Evolutionary conservation across 306 rosid species (phyloP), one percentile per base, ranked within the genome.

Genomic region (Luffa acutangula): DNA sequence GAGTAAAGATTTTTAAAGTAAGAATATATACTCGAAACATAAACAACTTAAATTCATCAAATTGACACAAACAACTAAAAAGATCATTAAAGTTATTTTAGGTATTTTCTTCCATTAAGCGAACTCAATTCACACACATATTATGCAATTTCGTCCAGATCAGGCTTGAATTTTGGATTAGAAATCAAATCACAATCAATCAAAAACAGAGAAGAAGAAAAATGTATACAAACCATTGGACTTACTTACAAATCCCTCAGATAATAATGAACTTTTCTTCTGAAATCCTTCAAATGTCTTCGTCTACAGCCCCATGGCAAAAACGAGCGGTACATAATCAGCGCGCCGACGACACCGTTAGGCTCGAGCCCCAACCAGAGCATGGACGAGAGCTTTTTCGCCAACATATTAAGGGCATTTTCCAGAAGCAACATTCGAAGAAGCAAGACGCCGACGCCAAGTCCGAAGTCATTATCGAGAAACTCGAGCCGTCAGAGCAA

Each of bases 391-490:
- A 80, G 76, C 37, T 65, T 84, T 42, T 83, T 83, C 75, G 80
- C 80, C 39, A 85, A 89, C n/a, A 74, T 85, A 48, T 75, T 83
- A 9, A 76, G 82, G 10, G n/a, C 80, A 11, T 9, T 82, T 41
- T 76, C 87, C 31, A 84, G 87, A 81, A 34, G 51, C 72, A 43
- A 1, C 18, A 85, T 79, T 42, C 85, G 94, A 78, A 91, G 94
- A 85, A 82, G 88, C 14, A 87, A 86, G 64, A 93, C 98, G 2
- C 98, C 97, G 5, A 84, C 87, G 37, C 97, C 93, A 56, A 81
- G 59, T 73, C 63, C 43, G 59, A 74, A 83, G 37, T 79, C 84
- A 1, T 54, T 79, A 15, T 89, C 93, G 49, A 89, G 88, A 75
- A 56, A 49, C 21, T 14, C 18, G 60, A 86, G 85, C 80, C 82